phyloP scores from a whole-genome alignment of 2,329 filamentous ascomycete genomes.

The Aureobasidium zeae region DNA sequence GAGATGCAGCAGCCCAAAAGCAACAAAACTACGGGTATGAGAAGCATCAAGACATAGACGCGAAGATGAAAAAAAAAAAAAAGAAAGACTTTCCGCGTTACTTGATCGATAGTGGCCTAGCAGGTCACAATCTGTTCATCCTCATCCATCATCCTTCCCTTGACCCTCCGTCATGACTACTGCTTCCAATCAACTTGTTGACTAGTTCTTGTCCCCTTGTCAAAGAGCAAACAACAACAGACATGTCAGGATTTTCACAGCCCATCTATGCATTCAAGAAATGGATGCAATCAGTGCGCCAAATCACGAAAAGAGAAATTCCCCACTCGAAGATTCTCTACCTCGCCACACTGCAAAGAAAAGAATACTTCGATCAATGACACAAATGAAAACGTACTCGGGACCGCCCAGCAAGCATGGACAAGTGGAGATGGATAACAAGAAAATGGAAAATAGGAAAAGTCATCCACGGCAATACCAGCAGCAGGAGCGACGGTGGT shows the following conservation, averaged over 20 bases:
- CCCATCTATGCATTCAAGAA: slow-evolving; percentile 1
- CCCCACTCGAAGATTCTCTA: slow-evolving; percentile 10
- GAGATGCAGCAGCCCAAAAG: too few species aligned
- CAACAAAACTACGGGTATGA: too few species aligned
- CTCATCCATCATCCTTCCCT: not conserved
- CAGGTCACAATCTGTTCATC: slow-evolving; percentile 2
- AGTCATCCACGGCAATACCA: slow-evolving; percentile 12
- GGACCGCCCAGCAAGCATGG: not conserved
- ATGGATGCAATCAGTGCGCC: slow-evolving; percentile 6
- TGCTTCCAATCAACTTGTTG: slow-evolving; percentile 4
- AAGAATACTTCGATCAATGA: too few species aligned
- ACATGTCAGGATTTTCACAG: not conserved
- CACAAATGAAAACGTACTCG: slow-evolving; percentile 7
- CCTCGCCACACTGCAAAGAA: slow-evolving; percentile 5
- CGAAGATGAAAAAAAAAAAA: too few species aligned
- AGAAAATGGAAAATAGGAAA: slow-evolving; percentile 2
- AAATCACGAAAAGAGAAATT: not conserved
- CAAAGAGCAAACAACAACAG: slow-evolving; percentile 8
- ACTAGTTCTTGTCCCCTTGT: not conserved
- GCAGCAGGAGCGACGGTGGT: not conserved
- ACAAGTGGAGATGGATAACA: not conserved
- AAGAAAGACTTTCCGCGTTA: slow-evolving; percentile 9
- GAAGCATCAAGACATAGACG: too few species aligned
- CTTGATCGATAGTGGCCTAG: too few species aligned
- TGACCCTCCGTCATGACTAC: slow-evolving; percentile 1